Evolutionary conservation across 352 stramenopile genomes (phyloP), one percentile per base, ranked within the genome.

Genomic region (Phytopythium delawarense): DNA sequence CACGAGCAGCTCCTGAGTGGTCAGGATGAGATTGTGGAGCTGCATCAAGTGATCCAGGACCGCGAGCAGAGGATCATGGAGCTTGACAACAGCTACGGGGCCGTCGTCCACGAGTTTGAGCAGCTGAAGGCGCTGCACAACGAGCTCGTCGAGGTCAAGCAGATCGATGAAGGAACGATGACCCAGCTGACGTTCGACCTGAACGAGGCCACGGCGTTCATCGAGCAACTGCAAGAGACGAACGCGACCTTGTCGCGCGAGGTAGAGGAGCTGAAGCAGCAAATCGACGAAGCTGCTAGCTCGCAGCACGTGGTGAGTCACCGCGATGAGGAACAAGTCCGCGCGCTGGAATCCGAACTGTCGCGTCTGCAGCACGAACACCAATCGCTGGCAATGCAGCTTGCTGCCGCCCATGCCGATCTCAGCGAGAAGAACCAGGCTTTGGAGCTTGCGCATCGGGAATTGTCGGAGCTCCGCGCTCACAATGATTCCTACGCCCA

Each of bases 1-100:
- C 55, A 61, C 6, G 65, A 74, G 21, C 66, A 67, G 4, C 59
- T 81, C 7, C 48, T 53, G 18, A 63, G 64, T 25, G 60, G 84
- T 11, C 69, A 85, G 28, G 69, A 72, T 53, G 66, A 84, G 60
- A 61, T 88, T 20, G 62, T 81, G 45, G 67, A 79, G n/a, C 57
- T 74, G 34, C 66, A 56, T 12, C 69, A 70, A 45, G 63, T 62
- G 57, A 52, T 60, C 18, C 69, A 76, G 46, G 70, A 75, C 16
- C 70, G 73, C 48, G 58, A 65, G 18, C 70, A 78, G 37, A 51
- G 72, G 32, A 59, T 75, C 49, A 70, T 65, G 16, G 72, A 78
- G 51, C 48, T 81, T 12, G 72, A 78, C 46, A 66, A 76, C 2
- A 82, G 78, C 44, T 71, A 79, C 39, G 66, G 52, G n/a, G 71